phyloP scores from a whole-genome alignment of 2,329 filamentous ascomycete genomes.

The Mycosphaerella sp. region DNA sequence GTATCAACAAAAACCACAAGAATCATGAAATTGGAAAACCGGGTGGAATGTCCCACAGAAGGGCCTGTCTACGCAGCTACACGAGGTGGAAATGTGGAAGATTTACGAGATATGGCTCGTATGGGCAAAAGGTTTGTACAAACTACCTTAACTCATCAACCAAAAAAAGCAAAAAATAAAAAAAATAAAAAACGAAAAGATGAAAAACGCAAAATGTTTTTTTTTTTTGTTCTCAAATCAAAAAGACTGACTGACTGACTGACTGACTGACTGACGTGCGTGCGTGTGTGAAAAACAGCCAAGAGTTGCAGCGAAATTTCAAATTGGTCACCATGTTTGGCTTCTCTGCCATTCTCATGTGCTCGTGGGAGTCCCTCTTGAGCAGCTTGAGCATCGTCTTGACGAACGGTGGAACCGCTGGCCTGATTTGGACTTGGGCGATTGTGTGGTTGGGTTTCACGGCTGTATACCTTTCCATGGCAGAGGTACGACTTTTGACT shows the following conservation, averaged over 20 bases:
- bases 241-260: no score
- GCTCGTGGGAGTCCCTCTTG: slow-evolving; percentile 23
- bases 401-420: slow-evolving; percentile 26
- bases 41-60: not conserved
- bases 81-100: slow-evolving; percentile 4
- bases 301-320: slow-evolving; percentile 17
- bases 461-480: slow-evolving; percentile 15
- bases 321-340: slow-evolving; percentile 24
- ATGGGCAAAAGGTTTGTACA: slow-evolving; percentile 9
- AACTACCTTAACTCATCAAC: no score
- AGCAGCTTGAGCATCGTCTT: slow-evolving; percentile 15
- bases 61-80: not conserved
- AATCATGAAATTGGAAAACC: not conserved
- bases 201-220: no score
- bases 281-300: not conserved
- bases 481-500: slow-evolving; percentile 4
- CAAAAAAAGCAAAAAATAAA: no score
- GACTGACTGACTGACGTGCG: no score
- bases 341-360: slow-evolving; percentile 24
- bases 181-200: no score
- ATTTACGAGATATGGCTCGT: slow-evolving; percentile 11
- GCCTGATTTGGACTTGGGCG: slow-evolving; percentile 14
- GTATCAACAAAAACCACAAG: not conserved
- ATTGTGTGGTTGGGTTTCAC: slow-evolving; percentile 16
- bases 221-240: no score